phyloP scores from a whole-genome alignment of 2,329 filamentous ascomycete species.

The Nakataea oryzae region DNA sequence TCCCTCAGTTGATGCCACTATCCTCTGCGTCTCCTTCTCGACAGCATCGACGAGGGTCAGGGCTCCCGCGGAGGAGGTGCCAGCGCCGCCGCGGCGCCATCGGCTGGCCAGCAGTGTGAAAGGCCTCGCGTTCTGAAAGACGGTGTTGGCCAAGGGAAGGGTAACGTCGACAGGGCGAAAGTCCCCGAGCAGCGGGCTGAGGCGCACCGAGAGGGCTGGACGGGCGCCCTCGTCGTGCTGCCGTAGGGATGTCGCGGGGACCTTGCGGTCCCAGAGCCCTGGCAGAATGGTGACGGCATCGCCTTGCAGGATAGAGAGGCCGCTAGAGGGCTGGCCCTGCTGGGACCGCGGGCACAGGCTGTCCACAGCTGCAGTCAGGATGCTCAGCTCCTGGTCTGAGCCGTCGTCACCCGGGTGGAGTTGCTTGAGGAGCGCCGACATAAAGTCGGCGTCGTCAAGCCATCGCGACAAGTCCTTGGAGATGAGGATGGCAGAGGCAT shows the following conservation, averaged over 20 bases:
- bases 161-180: conserved; percentile 25
- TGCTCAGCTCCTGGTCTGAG: conserved; percentile 23
- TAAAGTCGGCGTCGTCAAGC: conserved; percentile 30
- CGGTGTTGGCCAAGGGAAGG: conserved; percentile 65
- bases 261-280: conserved; percentile 26
- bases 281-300: conserved; percentile 29
- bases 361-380: conserved; percentile 47
- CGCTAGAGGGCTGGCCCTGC: conserved; percentile 22
- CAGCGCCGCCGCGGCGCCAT: conserved; percentile 19
- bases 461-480: conserved; percentile 36
- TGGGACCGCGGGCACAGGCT: conserved; percentile 29
- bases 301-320: conserved; percentile 43
- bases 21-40: conserved; percentile 27
- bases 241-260: not conserved
- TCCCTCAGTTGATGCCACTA: conserved; percentile 5
- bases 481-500: conserved; percentile 34
- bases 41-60: conserved; percentile 13
- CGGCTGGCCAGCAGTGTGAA: conserved; percentile 44
- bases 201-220: conserved; percentile 29
- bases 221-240: conserved; percentile 22
- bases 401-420: not conserved
- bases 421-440: conserved; percentile 18
- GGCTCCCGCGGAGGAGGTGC: conserved; percentile 6
- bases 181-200: conserved; percentile 17
- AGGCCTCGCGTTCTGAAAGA: conserved; percentile 59